Evolutionary conservation across 768 basidiomycete species (phyloP).

Genomic region (Cystobasidium ongulense): DNA sequence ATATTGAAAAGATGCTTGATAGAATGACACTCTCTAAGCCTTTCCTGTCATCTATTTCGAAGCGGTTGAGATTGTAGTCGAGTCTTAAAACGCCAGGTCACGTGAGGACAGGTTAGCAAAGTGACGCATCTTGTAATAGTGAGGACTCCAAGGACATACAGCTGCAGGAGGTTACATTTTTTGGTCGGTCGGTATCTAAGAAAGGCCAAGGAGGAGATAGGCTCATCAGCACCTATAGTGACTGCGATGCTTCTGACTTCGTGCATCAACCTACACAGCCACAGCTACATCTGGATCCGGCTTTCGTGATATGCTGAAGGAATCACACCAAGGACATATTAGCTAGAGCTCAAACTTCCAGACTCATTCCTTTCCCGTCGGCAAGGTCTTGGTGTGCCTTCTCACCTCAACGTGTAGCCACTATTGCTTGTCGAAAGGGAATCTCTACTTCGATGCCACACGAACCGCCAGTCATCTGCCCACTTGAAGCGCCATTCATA

Average conservation of each 20-base stretch:
- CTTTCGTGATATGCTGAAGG: constrained; percentile 14
- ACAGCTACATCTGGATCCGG: constrained; percentile 13
- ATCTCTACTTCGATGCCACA: constrained; percentile 19
- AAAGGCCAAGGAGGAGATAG: background rate
- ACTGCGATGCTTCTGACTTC: no score
- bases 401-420: constrained; percentile 5
- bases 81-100: background rate
- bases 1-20: background rate
- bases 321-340: no score
- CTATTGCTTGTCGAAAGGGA: constrained; percentile 11
- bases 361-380: no score
- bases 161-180: constrained; percentile 14
- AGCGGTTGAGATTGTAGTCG: constrained; percentile 26
- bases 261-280: background rate
- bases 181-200: constrained; percentile 15
- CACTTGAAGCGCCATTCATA: constrained; percentile 15
- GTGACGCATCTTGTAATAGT: background rate
- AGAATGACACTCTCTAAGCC: constrained; percentile 15
- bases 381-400: background rate
- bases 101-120: background rate
- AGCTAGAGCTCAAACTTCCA: no score
- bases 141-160: background rate
- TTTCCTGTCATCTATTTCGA: constrained; percentile 11
- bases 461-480: background rate
- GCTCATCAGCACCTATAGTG: no score